phyloP scores from a whole-genome alignment of 495 filamentous ascomycete genomes.

The Astrocystis sublimbata region DNA sequence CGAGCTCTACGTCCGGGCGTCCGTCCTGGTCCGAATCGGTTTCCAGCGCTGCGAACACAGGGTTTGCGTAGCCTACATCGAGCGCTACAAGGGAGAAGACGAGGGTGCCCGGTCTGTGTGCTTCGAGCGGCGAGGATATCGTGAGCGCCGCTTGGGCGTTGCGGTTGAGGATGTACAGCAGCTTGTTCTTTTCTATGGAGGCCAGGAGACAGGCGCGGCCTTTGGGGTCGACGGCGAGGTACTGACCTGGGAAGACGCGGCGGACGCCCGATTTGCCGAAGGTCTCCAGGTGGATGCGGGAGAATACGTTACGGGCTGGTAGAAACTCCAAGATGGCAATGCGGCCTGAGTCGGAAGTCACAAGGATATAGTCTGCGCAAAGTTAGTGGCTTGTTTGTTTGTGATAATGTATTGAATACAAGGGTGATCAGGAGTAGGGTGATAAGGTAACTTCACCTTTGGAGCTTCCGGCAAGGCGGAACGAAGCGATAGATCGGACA shows the following conservation, averaged over 20 bases:
- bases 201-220: constrained; percentile 93
- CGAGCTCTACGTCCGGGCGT: constrained; percentile 87
- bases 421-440: constrained; percentile 53
- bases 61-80: constrained; percentile 96
- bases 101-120: constrained; percentile 88
- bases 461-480: constrained; percentile 85
- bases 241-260: constrained; percentile 92
- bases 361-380: constrained; percentile 86
- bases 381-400: constrained; percentile 73
- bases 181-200: constrained; percentile 96
- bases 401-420: constrained; percentile 30
- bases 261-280: constrained; percentile 98
- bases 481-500: constrained; percentile 81
- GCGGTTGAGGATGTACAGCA: constrained; percentile 96
- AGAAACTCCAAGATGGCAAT: constrained; percentile 93
- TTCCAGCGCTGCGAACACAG: constrained; percentile 91
- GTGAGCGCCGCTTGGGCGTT: constrained; percentile 92
- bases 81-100: constrained; percentile 83
- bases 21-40: constrained; percentile 91
- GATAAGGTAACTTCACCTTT: constrained; percentile 74
- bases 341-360: constrained; percentile 94
- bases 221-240: constrained; percentile 90
- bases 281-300: constrained; percentile 88
- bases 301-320: constrained; percentile 82
- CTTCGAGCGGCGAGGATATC: constrained; percentile 96